These are phyloP conservation scores for Henckelia pumila DNA, from an alignment of 257 asterid species.

Conservation along the genomic window DNA sequence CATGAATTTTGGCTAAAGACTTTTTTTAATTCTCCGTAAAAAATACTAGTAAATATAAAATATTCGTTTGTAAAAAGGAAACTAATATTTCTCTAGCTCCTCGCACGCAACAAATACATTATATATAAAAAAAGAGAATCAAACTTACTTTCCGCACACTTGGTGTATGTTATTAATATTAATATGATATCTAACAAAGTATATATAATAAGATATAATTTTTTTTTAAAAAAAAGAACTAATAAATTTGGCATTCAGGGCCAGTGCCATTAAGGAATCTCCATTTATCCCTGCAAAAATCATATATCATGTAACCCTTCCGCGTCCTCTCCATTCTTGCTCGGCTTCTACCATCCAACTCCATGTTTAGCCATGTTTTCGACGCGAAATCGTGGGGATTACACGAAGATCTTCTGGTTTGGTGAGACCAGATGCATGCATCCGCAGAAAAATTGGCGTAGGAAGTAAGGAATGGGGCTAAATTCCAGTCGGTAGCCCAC, in stretches of 20 bases:
- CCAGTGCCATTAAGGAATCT: slow-evolving; percentile 68
- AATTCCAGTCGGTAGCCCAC: slow-evolving; percentile 74
- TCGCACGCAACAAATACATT: too few relatives aligned
- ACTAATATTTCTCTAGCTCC: too few relatives aligned
- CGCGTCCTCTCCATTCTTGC: slow-evolving; percentile 51
- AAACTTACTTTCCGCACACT: too few relatives aligned
- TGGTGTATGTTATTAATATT: too few relatives aligned
- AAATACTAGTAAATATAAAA: too few relatives aligned
- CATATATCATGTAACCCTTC: slow-evolving; percentile 57
- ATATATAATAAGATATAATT: too few relatives aligned
- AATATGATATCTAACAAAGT: too few relatives aligned
- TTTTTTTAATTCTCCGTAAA: too few relatives aligned
- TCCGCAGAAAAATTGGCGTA: slow-evolving; percentile 49
- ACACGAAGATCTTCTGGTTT: slow-evolving; percentile 43
- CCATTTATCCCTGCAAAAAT: slow-evolving; percentile 70
- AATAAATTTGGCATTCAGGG: slow-evolving; percentile 48
- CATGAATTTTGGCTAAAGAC: too few relatives aligned
- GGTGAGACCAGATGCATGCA: slow-evolving; percentile 63
- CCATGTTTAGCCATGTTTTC: slow-evolving; percentile 37
- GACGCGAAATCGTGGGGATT: slow-evolving; percentile 20
- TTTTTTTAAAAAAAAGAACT: slow-evolving; percentile 1
- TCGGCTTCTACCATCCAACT: slow-evolving; percentile 41
- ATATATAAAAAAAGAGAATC: too few relatives aligned
- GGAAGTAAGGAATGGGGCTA: slow-evolving; percentile 70
- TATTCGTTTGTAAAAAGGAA: too few relatives aligned